Evolutionary conservation across 2,329 filamentous ascomycete genomes (phyloP).

Genomic region (Fusarium staphyleae): DNA sequence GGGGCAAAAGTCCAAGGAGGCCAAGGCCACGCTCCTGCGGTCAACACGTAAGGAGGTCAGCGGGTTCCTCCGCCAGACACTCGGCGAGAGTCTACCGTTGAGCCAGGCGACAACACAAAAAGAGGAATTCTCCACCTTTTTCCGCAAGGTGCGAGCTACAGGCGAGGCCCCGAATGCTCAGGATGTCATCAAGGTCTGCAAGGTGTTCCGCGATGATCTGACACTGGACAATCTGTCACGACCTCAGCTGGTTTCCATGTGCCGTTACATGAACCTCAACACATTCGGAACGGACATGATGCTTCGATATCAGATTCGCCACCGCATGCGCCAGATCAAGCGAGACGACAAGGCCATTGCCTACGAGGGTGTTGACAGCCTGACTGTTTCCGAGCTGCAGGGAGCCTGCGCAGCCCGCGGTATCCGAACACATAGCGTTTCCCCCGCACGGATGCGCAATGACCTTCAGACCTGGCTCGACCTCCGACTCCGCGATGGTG

Average conservation of each 20-base stretch:
- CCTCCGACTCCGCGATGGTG: slow-evolving; percentile 87
- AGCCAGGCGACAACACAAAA: slow-evolving; percentile 84
- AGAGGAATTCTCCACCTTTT: slow-evolving; percentile 95
- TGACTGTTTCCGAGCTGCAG: slow-evolving; percentile 94
- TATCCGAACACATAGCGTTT: slow-evolving; percentile 90
- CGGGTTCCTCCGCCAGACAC: slow-evolving; percentile 83
- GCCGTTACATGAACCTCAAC: slow-evolving; percentile 97
- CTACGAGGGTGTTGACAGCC: slow-evolving; percentile 89
- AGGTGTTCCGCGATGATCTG: slow-evolving; percentile 97
- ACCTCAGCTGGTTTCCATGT: slow-evolving; percentile 96
- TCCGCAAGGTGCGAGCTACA: slow-evolving; percentile 92
- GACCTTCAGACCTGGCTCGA: slow-evolving; percentile 95
- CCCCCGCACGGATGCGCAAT: slow-evolving; percentile 83
- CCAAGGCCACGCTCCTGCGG: slow-evolving; percentile 81
- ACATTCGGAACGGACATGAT: slow-evolving; percentile 97
- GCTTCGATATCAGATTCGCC: slow-evolving; percentile 94
- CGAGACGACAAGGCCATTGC: slow-evolving; percentile 93
- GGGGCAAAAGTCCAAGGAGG: slow-evolving; percentile 86
- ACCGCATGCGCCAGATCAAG: slow-evolving; percentile 99
- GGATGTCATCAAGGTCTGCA: slow-evolving; percentile 98
- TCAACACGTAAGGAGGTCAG: slow-evolving; percentile 94
- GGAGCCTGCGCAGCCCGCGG: slow-evolving; percentile 90
- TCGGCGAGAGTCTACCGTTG: slow-evolving; percentile 89
- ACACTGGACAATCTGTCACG: slow-evolving; percentile 96
- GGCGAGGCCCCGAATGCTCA: slow-evolving; percentile 87